A percentile compares a stretch with the other conserved stretches of the same genome.
These are phyloP conservation scores for Closterium sp. DNA, from an alignment of 139 green algal species.

Conservation along the genomic window DNA sequence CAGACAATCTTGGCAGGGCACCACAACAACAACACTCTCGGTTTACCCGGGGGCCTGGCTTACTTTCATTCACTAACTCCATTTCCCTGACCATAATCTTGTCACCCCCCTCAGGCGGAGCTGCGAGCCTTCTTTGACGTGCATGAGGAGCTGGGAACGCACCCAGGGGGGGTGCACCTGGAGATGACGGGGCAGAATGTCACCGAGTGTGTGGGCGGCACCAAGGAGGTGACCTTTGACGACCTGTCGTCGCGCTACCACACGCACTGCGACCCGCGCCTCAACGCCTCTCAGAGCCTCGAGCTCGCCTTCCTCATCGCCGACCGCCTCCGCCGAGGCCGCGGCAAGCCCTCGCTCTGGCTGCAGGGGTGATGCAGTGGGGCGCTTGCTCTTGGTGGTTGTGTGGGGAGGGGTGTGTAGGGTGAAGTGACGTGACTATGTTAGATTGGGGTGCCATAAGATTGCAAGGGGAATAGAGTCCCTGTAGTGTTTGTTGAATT, in stretches of 20 bases:
- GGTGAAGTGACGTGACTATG: no score
- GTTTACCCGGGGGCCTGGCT: no score
- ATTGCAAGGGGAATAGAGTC: not conserved
- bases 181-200: slow-evolving; percentile 91
- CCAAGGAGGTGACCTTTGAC: slow-evolving; percentile 55
- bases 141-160: slow-evolving; percentile 80
- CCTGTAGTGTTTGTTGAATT: not conserved
- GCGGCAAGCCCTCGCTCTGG: slow-evolving; percentile 20
- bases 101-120: slow-evolving; percentile 48
- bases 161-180: slow-evolving; percentile 93
- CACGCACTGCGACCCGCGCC: slow-evolving; percentile 98
- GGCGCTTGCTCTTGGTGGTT: not conserved
- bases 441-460: not conserved
- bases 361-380: not conserved
- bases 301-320: slow-evolving; percentile 98
- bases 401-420: not conserved
- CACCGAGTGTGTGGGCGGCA: slow-evolving; percentile 97
- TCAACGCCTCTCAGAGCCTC: slow-evolving; percentile 96
- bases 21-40: no score
- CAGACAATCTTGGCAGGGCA: no score
- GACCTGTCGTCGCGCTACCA: slow-evolving; percentile 93
- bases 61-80: not conserved
- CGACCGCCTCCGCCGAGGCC: slow-evolving; percentile 39
- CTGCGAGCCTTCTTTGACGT: slow-evolving; percentile 88
- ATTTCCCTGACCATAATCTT: not conserved